These are phyloP conservation scores for Cladochytrium replicatum DNA, from an alignment of 192 early-diverging fungal genomes.

Conservation along the genomic window DNA sequence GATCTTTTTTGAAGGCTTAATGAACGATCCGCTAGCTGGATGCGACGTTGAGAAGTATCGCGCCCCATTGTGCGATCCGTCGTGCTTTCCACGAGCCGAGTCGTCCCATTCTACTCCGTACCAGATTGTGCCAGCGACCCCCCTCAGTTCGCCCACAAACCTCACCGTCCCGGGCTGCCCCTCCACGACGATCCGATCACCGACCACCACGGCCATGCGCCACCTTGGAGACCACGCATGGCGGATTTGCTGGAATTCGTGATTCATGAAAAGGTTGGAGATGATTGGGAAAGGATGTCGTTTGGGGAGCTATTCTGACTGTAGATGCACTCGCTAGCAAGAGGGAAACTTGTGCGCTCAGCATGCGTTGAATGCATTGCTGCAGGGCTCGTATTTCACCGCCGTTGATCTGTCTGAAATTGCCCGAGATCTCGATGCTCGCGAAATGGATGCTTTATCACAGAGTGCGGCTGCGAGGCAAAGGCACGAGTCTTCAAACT, in stretches of 20 bases:
- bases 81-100: slow-evolving; percentile 31
- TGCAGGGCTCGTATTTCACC: slow-evolving; percentile 61
- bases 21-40: slow-evolving; percentile 24
- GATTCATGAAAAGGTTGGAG: slow-evolving; percentile 25
- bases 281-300: too few species aligned
- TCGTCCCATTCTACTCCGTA: slow-evolving; percentile 40
- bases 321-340: slow-evolving; percentile 36
- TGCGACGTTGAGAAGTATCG: slow-evolving; percentile 19
- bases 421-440: slow-evolving; percentile 53
- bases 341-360: slow-evolving; percentile 74
- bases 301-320: too few species aligned
- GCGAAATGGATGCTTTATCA: slow-evolving; percentile 37
- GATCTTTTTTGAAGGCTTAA: slow-evolving; percentile 1
- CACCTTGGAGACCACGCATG: too few species aligned
- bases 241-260: too few species aligned
- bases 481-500: slow-evolving; percentile 29
- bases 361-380: slow-evolving; percentile 68
- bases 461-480: too few species aligned
- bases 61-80: slow-evolving; percentile 16
- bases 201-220: too few species aligned
- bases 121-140: slow-evolving; percentile 18
- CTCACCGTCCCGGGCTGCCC: slow-evolving; percentile 21
- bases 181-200: too few species aligned
- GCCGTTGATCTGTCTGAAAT: slow-evolving; percentile 65
- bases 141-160: slow-evolving; percentile 20